Base-by-base conservation (phyloP, 169 alveolate genomes). In the Toxoplasma gondii region DNA sequence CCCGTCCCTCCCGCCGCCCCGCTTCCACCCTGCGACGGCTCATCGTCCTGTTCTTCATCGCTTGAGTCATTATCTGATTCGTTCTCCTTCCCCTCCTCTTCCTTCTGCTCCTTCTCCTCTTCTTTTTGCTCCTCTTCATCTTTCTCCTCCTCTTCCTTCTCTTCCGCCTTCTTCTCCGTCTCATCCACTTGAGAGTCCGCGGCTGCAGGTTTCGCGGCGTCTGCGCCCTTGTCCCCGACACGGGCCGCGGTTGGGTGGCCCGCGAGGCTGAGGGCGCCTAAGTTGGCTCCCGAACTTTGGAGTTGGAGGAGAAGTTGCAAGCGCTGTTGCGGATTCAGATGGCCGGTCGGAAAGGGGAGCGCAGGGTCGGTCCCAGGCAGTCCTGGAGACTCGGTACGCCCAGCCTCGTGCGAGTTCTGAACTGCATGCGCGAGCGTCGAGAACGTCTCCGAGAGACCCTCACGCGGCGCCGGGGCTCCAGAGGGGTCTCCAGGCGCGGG, bases 251-350 rank as follows among this genome's bases (percentile, higher is more conserved):
- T 19, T 1, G 74, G 34, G 5, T 64, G 31, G 34, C 45, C 27
- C 84, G 84, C 84, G 19, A n/a, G 43, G 39, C 39, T 16, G 84
- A 74, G 45, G 2, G 43, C 49, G 43, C 84, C 44, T n/a, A 69
- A 69, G 31, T 87, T 83, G 31, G 84, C 92, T 0, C 45, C 94
- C 41, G 70, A 78, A 38, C 80, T 88, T 70, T 92, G 94, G 64
- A 80, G 92, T 83, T 58, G 92, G 1, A 92, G 92, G 58, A 92
- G 74, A 74, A 80, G 92, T 88, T 92, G 94, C 80, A 54, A 87
- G 88, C 87, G 94, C 22, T 81, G 92, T 86, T 92, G 94, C 49
- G 82, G 92, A 49, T 92, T 91, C 82, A 92, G 87, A n/a, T 64
- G 92, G n/a, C 94, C 64, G 7, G 88, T 22, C 41, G 41, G 92